These are phyloP conservation scores for Venturia aucupariae DNA, from an alignment of 2,329 filamentous ascomycete genomes.

Conservation along the genomic window DNA sequence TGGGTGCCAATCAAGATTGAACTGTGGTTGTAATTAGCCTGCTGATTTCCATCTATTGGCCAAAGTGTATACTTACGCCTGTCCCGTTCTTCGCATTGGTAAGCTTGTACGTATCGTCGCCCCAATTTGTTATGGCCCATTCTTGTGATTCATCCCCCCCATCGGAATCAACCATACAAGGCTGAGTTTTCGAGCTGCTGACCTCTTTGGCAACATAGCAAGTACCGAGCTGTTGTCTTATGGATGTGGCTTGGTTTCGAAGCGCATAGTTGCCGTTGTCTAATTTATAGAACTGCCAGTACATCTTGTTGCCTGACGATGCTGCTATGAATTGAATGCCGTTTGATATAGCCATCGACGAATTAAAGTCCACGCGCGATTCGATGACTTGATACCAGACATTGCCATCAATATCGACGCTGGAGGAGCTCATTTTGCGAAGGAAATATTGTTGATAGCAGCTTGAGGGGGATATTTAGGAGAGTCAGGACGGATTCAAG, in stretches of 20 bases:
- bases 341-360: background rate
- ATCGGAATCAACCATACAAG: conserved; percentile 9
- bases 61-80: background rate
- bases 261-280: conserved; percentile 2
- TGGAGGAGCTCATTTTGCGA: background rate
- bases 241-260: background rate
- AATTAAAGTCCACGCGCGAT: conserved; percentile 10
- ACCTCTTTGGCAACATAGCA: conserved; percentile 9
- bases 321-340: conserved; percentile 3
- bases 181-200: background rate
- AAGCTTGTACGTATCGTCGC: conserved; percentile 8
- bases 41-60: background rate
- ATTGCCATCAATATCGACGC: conserved; percentile 11
- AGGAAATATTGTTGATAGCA: background rate
- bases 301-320: background rate
- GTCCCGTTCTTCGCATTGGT: conserved; percentile 11
- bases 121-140: conserved; percentile 9
- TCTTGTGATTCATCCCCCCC: conserved; percentile 6
- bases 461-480: background rate
- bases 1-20: background rate
- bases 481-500: background rate
- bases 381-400: conserved; percentile 11
- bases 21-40: background rate
- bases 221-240: conserved; percentile 10
- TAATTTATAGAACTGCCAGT: conserved; percentile 10